phyloP scores from a whole-genome alignment of 495 filamentous ascomycete species.

The Hyaloscypha variabilis region DNA sequence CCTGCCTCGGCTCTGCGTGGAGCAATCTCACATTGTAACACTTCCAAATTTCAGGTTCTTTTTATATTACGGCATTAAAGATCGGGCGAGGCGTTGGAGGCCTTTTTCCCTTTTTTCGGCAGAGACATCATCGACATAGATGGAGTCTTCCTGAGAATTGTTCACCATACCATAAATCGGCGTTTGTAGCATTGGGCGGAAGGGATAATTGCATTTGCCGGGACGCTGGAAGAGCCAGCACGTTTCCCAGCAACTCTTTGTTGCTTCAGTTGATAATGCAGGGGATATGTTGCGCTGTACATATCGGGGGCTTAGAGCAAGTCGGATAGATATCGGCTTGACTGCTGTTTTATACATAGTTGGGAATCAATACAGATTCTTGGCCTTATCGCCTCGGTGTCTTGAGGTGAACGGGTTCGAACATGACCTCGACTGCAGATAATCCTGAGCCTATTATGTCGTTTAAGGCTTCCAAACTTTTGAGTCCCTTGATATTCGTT shows the following conservation, averaged over 20 bases:
- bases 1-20: not conserved
- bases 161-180: not conserved
- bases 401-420: no score
- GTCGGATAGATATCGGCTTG: not conserved
- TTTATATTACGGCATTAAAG: not conserved
- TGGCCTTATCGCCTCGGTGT: not conserved
- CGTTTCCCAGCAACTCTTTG: not conserved
- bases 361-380: not conserved
- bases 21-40: not conserved
- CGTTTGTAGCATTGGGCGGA: slow-evolving; percentile 1
- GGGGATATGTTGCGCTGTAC: not conserved
- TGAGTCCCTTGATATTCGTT: no score
- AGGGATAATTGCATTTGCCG: not conserved
- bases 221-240: not conserved
- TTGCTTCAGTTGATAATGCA: not conserved
- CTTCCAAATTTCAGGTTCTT: not conserved
- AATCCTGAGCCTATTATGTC: not conserved
- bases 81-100: not conserved
- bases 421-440: not conserved
- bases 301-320: not conserved
- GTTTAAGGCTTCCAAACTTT: no score
- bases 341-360: not conserved
- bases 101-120: not conserved
- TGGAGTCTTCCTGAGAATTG: not conserved
- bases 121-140: not conserved